Conservation (phyloP, 2,329 filamentous ascomycete genomes). For the Tympanopsis confertula region DNA sequence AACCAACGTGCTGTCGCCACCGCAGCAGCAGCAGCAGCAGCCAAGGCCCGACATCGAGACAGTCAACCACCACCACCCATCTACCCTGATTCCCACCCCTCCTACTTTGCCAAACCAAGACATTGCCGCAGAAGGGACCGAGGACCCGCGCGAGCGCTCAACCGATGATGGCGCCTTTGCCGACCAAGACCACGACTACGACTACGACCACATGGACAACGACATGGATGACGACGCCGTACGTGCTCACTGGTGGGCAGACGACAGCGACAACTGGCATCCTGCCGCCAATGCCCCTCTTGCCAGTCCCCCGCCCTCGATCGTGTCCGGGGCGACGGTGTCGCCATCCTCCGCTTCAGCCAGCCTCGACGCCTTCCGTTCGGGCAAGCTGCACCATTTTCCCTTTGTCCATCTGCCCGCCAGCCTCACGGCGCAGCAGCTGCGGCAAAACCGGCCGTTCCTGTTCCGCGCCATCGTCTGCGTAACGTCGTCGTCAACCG, state of each 20-base stretch:
- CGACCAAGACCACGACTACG: no score
- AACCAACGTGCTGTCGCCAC: slow-evolving; percentile 3
- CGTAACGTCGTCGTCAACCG: slow-evolving; percentile 16
- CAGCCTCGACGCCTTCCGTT: slow-evolving; percentile 15
- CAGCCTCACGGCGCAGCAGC: slow-evolving; percentile 13
- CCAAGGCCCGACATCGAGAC: background rate
- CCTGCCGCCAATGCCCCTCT: background rate
- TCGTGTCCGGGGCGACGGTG: slow-evolving; percentile 8
- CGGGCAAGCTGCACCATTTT: slow-evolving; percentile 19
- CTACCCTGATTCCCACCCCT: no score
- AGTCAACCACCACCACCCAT: no score
- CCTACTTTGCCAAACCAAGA: no score
- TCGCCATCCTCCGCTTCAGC: no score
- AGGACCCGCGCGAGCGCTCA: no score
- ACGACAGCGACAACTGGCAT: no score
- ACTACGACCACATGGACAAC: no score
- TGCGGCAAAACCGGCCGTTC: slow-evolving; percentile 18
- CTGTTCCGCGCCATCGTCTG: slow-evolving; percentile 21
- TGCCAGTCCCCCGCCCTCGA: slow-evolving; percentile 4
- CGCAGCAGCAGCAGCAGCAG: slow-evolving; percentile 1
- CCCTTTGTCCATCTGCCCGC: slow-evolving; percentile 18
- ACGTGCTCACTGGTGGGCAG: no score
- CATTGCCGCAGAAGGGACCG: no score
- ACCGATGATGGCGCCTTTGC: no score
- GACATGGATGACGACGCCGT: no score